Base-by-base conservation (phyloP, 2,329 filamentous ascomycete genomes). In the Fusarium caatingaense region DNA sequence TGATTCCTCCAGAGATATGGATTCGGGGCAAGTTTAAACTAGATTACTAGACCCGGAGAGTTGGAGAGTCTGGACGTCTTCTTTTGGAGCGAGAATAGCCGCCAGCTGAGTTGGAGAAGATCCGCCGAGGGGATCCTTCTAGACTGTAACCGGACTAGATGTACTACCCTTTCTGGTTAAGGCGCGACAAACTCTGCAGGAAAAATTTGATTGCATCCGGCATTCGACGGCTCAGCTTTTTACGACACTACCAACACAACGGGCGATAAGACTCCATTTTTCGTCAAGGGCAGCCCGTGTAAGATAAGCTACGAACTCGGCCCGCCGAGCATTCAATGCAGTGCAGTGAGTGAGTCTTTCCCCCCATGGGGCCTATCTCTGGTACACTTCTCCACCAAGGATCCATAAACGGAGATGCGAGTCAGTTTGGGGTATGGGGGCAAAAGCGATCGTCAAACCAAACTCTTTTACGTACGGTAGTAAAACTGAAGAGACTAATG, bases 371-470 rank as follows among this genome's bases (percentile, higher is more conserved):
- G 60, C 42, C 60, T 65, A 65, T 65, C 53, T 59, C 32, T 54
- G 13, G 10, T 16, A n/a, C 28, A 15, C 25, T 23, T 50, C 58
- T 49, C 62, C 62, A 65, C 62, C 11, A 10, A 30, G 25, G 51
- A 37, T 60, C 63, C 63, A 66, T 66, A 55, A 61, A 66, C 63
- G 61, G 63, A 66, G 61, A 66, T 66, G 63, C 63, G 63, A 66
- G 63, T 66, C 63, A 66, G 63, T 66, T 66, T 66, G 61, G 63
- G 63, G 61, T 66, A 66, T 60, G 57, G 62, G 62, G 54, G 58
- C 41, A 23, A 61, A 41, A 41, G 30, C 28, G 47, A 66, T 60
- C 62, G 44, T 54, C 51, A 45, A 59, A 65, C 61, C 55, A 66
- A 66, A 66, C 47, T 66, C 55, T 66, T 60, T 60, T 66, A 66